phyloP scores from a whole-genome alignment of 2,329 filamentous ascomycete genomes.

The Aspergillus amoenus region DNA sequence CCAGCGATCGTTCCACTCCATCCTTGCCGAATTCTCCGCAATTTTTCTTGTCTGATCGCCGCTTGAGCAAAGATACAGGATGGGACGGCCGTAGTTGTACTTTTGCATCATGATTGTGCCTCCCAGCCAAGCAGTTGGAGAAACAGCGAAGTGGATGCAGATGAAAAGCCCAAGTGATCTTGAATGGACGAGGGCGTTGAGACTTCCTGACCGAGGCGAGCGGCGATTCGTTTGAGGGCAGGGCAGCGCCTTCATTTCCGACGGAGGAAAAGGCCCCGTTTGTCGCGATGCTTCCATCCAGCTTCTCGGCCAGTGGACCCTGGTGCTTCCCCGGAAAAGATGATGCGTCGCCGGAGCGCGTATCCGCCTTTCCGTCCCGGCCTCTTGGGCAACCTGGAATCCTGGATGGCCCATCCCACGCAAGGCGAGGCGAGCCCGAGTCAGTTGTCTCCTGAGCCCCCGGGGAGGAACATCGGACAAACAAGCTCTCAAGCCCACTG shows the following conservation, averaged over 20 bases:
- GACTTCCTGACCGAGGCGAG: background rate
- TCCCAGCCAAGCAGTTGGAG: background rate
- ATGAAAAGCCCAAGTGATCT: background rate
- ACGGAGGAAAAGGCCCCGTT: too few species aligned
- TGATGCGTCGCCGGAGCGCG: constrained; percentile 8
- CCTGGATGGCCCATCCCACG: background rate
- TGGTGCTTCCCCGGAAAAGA: constrained; percentile 1
- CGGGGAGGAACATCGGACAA: constrained; percentile 3
- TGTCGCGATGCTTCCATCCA: too few species aligned
- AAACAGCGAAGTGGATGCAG: background rate
- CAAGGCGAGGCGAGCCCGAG: too few species aligned
- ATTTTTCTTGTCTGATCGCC: background rate
- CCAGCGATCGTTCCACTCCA: background rate
- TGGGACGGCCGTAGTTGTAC: too few species aligned
- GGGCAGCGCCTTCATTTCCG: too few species aligned
- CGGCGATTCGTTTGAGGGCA: background rate
- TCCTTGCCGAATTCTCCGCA: constrained; percentile 5
- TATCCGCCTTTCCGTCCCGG: constrained; percentile 18
- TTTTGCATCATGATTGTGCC: background rate
- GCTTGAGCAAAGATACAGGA: background rate
- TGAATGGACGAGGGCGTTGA: background rate
- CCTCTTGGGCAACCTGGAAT: constrained; percentile 10
- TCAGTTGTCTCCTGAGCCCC: background rate
- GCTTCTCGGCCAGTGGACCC: background rate
- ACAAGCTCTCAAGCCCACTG: constrained; percentile 3